Base-by-base conservation (phyloP, 1,284 basidiomycete genomes). In the Ustilago trichophora region DNA sequence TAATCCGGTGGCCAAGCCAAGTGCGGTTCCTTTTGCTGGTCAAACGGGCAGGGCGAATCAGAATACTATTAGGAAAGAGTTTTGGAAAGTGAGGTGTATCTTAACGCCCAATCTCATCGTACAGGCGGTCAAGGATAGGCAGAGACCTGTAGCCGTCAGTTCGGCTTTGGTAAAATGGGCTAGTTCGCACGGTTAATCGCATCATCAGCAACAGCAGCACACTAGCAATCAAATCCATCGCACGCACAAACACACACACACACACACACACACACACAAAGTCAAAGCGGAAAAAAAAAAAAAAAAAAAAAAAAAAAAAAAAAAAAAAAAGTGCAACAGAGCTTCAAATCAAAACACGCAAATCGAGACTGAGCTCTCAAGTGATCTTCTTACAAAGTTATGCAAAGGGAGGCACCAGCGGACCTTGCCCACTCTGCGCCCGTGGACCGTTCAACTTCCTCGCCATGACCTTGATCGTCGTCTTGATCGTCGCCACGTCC, bases 121-220 rank as follows among this genome's bases (percentile, higher is more conserved):
- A 1, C 22, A 31, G 3, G 57, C 60, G 2, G 62, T 62, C 19
- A 70, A 52, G 57, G 60, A 65, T 34, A 36, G 50, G 8, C 27
- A 40, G 3, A 27, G 66, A 33, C 42, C 52, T 4, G 36, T 59
- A 2, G 12, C 50, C 3, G 16, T 69, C 32, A 56, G 29, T 35
- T 69, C 66, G 6, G 33, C 34, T 3, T 29, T 70, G 1, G 62
- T 60, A 22, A 70, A 70, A 21, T 70, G 67, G 67, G 62, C 53
- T n/a, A 21, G 45, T 24, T 58, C 60, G 6, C 60, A 64, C 21
- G 55, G 60, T 24, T 69, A 53, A 33, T 2, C 0, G 9, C n/a
- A n/a, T n/a, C n/a, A n/a, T n/a, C n/a, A n/a, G n/a, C n/a, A n/a
- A n/a, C n/a, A n/a, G n/a, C n/a, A n/a, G n/a, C n/a, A n/a, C n/a